Percentiles rank a stretch among this genome's conserved stretches.
Evolutionary conservation across 2,329 filamentous ascomycete genomes (phyloP).

Genomic region (Penicillium sp.): DNA sequence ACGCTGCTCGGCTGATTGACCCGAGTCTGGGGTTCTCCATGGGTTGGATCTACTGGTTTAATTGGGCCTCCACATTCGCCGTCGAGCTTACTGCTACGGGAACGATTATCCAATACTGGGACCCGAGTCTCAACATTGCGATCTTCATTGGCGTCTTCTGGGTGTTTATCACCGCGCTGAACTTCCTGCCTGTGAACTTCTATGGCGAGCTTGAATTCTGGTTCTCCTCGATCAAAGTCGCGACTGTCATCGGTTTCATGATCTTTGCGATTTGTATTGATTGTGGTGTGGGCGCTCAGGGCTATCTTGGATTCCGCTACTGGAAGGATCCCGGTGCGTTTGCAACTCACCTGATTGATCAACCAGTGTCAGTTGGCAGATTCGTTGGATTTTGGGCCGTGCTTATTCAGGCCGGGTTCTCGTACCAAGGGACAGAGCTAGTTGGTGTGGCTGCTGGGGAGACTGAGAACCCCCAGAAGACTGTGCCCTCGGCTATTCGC

Average conservation of each 20-base stretch:
- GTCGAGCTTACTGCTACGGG: slow-evolving; percentile 73
- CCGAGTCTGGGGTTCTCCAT: slow-evolving; percentile 72
- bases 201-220: slow-evolving; percentile 81
- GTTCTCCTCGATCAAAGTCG: slow-evolving; percentile 74
- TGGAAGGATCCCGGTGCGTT: slow-evolving; percentile 73
- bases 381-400: slow-evolving; percentile 64
- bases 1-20: slow-evolving; percentile 73
- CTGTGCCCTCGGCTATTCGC: slow-evolving; percentile 70
- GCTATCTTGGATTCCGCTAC: slow-evolving; percentile 73
- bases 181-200: slow-evolving; percentile 70
- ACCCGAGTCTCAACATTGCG: slow-evolving; percentile 61
- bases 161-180: slow-evolving; percentile 67
- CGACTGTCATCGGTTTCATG: slow-evolving; percentile 73
- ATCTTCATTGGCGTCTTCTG: slow-evolving; percentile 75
- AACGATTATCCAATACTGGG: slow-evolving; percentile 76
- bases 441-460: slow-evolving; percentile 77
- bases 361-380: slow-evolving; percentile 56
- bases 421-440: slow-evolving; percentile 65
- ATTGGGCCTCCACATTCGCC: slow-evolving; percentile 71
- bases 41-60: slow-evolving; percentile 84
- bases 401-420: slow-evolving; percentile 47
- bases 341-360: slow-evolving; percentile 62
- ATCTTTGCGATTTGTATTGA: slow-evolving; percentile 76
- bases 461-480: slow-evolving; percentile 69
- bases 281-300: slow-evolving; percentile 68